Evolutionary conservation across 2,329 filamentous ascomycete genomes (phyloP).

Genomic region (Fusarium pilosicola): DNA sequence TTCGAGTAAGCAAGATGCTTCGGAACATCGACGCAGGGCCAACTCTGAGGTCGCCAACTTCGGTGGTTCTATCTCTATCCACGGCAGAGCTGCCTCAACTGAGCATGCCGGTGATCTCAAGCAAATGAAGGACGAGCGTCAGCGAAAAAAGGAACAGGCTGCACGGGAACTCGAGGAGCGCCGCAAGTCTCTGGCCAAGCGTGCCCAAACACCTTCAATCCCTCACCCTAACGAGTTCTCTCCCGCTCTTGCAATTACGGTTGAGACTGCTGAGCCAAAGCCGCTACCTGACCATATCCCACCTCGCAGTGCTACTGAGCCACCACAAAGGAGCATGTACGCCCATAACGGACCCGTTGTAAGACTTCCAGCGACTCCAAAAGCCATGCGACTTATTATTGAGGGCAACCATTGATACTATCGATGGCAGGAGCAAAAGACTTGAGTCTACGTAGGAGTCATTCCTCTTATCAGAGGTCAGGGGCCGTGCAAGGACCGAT

Average conservation of each 20-base stretch:
- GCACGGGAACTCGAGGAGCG: conserved; percentile 90
- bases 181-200: conserved; percentile 81
- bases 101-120: conserved; percentile 64
- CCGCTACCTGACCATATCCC: conserved; percentile 56
- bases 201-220: conserved; percentile 82
- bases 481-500: no score
- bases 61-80: conserved; percentile 45
- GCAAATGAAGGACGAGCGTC: conserved; percentile 67
- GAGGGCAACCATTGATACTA: no score
- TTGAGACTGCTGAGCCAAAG: conserved; percentile 57
- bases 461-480: no score
- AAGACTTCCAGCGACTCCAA: no score
- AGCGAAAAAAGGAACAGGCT: conserved; percentile 71
- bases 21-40: conserved; percentile 51
- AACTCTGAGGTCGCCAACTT: conserved; percentile 45
- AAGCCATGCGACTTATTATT: no score
- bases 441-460: no score
- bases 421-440: no score
- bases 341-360: no score
- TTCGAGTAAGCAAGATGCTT: conserved; percentile 49
- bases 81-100: conserved; percentile 52
- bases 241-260: conserved; percentile 41
- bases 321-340: conserved; percentile 52
- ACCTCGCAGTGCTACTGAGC: conserved; percentile 72
- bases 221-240: conserved; percentile 73